Evolutionary conservation across 2,329 filamentous ascomycete genomes (phyloP).

Genomic region (Cyphellophora europaea): DNA sequence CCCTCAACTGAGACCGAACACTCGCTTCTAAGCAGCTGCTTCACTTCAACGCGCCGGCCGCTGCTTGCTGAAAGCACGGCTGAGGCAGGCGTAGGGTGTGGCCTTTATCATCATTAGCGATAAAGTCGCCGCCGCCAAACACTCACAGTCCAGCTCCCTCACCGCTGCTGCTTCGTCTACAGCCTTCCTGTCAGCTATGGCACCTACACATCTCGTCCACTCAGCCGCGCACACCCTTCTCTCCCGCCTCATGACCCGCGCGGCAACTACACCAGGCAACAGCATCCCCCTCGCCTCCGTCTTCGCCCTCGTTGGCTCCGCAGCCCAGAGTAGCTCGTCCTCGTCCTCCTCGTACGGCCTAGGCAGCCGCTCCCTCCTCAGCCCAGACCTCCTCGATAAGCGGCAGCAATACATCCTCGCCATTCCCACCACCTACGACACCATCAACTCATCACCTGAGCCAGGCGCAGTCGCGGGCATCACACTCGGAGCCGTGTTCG

Average conservation of each 20-base stretch:
- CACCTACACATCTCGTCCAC: constrained; percentile 1
- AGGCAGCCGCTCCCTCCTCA: neutral
- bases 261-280: neutral
- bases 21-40: no score
- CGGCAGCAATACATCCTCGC: constrained; percentile 27
- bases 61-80: no score
- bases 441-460: constrained; percentile 41
- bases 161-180: constrained; percentile 19
- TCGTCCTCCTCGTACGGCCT: neutral
- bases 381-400: constrained; percentile 9
- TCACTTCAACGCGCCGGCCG: no score
- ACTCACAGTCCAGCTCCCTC: neutral
- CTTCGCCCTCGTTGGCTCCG: constrained; percentile 12
- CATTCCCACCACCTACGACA: constrained; percentile 54
- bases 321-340: no score
- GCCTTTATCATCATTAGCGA: no score
- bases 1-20: no score
- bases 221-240: neutral
- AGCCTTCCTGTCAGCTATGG: constrained; percentile 51
- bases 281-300: constrained; percentile 13
- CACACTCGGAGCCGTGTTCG: constrained; percentile 38
- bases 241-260: neutral
- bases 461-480: constrained; percentile 37
- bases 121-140: no score
- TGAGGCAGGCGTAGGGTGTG: no score